A percentile compares a stretch with the other conserved stretches of the same genome.
phyloP scores from a whole-genome alignment of 208 protist genomes.

The Wallacemonas sp. region DNA sequence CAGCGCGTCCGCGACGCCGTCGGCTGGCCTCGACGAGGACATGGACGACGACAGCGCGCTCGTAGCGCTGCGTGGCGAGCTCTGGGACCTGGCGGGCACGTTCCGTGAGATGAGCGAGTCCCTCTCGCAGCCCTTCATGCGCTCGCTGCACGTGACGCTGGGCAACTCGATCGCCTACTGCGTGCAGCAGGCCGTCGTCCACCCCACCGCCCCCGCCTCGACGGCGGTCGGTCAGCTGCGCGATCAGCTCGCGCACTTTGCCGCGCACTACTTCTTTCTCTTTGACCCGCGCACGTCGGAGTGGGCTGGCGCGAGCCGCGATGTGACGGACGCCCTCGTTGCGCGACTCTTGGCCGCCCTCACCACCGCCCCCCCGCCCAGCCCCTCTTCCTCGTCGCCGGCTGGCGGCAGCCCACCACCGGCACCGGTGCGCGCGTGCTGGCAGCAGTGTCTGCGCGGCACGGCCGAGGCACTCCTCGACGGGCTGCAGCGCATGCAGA shows the following conservation, averaged over 20 bases:
- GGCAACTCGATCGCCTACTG: constrained; percentile 11
- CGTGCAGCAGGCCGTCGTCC: not conserved
- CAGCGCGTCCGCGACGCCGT: no score
- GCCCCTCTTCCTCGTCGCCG: not conserved
- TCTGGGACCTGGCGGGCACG: not conserved
- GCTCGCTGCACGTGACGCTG: constrained; percentile 7
- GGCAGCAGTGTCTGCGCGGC: not conserved
- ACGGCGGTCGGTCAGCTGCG: constrained; percentile 28
- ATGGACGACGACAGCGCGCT: constrained; percentile 16
- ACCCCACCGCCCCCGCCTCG: not conserved
- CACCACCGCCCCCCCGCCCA: constrained; percentile 9
- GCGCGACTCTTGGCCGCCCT: constrained; percentile 26
- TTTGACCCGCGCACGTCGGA: constrained; percentile 36
- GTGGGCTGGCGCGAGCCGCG: constrained; percentile 31
- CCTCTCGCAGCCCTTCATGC: constrained; percentile 18
- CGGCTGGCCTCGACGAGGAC: not conserved
- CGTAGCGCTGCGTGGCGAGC: not conserved
- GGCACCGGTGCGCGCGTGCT: not conserved
- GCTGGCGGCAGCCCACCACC: not conserved
- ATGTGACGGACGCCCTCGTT: constrained; percentile 24
- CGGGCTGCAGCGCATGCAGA: constrained; percentile 8
- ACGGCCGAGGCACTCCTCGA: constrained; percentile 1
- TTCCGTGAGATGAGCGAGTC: constrained; percentile 8
- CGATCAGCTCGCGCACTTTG: constrained; percentile 36
- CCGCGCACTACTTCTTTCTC: constrained; percentile 41